Evolutionary conservation across 768 basidiomycete species (phyloP), one percentile per base, ranked within the genome.

Genomic region (Termitomyces sp.): DNA sequence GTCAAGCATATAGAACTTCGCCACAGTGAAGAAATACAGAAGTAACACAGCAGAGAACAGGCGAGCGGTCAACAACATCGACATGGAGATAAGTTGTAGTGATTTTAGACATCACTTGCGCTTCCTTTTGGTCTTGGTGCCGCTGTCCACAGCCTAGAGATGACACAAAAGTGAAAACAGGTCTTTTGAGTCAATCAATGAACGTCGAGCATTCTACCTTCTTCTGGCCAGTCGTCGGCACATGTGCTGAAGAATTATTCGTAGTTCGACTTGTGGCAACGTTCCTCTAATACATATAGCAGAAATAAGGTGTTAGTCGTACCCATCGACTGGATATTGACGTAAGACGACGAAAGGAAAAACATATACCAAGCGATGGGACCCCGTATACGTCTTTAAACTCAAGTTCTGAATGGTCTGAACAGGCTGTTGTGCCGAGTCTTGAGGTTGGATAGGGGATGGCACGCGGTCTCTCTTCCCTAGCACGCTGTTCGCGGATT

Each of bases 391-490:
- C 24, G 59, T 53, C 35, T 53, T 50, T 14, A 26, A 14, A 13
- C 18, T 32, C 20, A 9, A 26, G 8, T 30, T 38, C 7, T 26
- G 0, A 26, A 14, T 4, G 42, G 6, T 33, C 8, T 33, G 51
- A 16, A 36, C 10, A 6, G 30, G 10, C 52, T 46, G 12, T n/a
- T 44, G 50, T 20, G 18, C 22, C 22, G 16, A 22, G 9, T 13
- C 14, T 26, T 53, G 53, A 24, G 32, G 30, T 38, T 46, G 54
- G 9, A 24, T 30, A n/a, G 60, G 62, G 0, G 64, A 63, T 7
- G 49, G 22, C 9, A 51, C 56, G 8, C 62, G 46, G 12, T 61
- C 56, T 12, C 64, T 58, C 47, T 65, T 65, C 24, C 62, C 62
- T 3, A 63, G 49, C 7, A 53, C 54, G 6, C 32, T 45, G 26